phyloP scores from a whole-genome alignment of 1,284 basidiomycete genomes.

The Pisolithus thermaeus region DNA sequence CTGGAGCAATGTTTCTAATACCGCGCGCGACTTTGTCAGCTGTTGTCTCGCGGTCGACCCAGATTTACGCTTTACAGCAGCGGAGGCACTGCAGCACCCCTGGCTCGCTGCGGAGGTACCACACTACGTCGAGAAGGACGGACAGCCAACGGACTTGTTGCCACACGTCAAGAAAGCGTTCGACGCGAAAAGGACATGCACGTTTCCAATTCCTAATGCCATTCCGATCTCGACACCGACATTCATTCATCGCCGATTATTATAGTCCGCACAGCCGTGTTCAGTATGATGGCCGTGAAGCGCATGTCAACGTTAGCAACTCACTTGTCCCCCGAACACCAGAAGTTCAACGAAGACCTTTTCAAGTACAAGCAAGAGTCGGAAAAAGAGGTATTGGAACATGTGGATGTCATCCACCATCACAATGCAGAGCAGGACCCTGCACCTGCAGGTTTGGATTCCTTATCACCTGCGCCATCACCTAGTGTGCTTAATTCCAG shows the following conservation, averaged over 20 bases:
- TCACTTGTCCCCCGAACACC: constrained; percentile 39
- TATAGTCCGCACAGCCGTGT: constrained; percentile 80
- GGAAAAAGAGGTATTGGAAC: constrained; percentile 45
- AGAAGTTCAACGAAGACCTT: constrained; percentile 57
- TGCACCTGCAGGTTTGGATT: background rate
- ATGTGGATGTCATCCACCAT: constrained; percentile 47
- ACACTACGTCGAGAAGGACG: constrained; percentile 70
- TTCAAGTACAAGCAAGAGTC: constrained; percentile 77
- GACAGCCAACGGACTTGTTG: constrained; percentile 73
- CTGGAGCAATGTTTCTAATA: constrained; percentile 79
- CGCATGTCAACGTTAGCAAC: constrained; percentile 57
- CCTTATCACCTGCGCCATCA: background rate
- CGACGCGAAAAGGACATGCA: constrained; percentile 83
- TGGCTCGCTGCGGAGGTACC: constrained; percentile 71
- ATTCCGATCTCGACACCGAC: background rate
- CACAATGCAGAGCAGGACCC: constrained; percentile 25
- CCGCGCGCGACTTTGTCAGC: constrained; percentile 78
- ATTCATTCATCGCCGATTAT: background rate
- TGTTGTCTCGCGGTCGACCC: constrained; percentile 85
- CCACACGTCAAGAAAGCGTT: constrained; percentile 87
- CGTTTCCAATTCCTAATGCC: constrained; percentile 28
- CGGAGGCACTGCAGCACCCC: constrained; percentile 39
- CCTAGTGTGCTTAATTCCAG: constrained; percentile 4
- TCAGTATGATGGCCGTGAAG: constrained; percentile 80
- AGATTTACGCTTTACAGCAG: constrained; percentile 68